A percentile compares a stretch with the other conserved stretches of the same genome.
phyloP scores from a whole-genome alignment of 2,329 filamentous ascomycete species.

The Grosmannia serpens region DNA sequence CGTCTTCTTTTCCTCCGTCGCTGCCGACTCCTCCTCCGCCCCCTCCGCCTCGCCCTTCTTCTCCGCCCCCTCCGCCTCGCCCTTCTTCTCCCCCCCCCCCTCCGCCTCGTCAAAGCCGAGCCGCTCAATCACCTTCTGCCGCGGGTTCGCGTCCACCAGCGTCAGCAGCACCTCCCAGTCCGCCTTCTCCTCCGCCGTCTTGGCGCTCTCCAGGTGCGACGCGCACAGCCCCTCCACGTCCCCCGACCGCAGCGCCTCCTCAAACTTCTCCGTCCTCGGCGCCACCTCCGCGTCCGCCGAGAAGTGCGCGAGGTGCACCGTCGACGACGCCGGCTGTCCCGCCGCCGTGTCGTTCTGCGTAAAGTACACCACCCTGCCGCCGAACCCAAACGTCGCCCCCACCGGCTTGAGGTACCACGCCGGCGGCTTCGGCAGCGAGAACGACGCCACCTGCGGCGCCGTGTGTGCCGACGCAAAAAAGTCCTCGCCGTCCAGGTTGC shows the following conservation, averaged over 20 bases:
- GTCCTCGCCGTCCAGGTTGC: constrained; percentile 75
- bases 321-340: constrained; percentile 58
- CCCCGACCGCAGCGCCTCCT: constrained; percentile 66
- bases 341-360: constrained; percentile 44
- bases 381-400: constrained; percentile 88
- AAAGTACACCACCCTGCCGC: constrained; percentile 79
- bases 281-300: constrained; percentile 78
- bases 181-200: constrained; percentile 81
- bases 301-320: constrained; percentile 76
- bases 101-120: constrained; percentile 55
- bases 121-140: constrained; percentile 75
- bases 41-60: constrained; percentile 12
- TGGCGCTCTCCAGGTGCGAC: constrained; percentile 60
- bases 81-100: constrained; percentile 21
- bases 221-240: constrained; percentile 72
- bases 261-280: constrained; percentile 76
- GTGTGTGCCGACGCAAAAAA: constrained; percentile 93
- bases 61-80: constrained; percentile 12
- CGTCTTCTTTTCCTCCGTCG: constrained; percentile 14
- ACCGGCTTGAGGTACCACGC: constrained; percentile 82
- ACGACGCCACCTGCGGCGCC: constrained; percentile 81
- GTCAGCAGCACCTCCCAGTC: constrained; percentile 95
- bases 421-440: constrained; percentile 74
- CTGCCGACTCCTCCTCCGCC: constrained; percentile 10
- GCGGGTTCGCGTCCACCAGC: constrained; percentile 72